These are phyloP conservation scores for Colletotrichum trifolii DNA, from an alignment of 2,329 filamentous ascomycete species.

Conservation along the genomic window DNA sequence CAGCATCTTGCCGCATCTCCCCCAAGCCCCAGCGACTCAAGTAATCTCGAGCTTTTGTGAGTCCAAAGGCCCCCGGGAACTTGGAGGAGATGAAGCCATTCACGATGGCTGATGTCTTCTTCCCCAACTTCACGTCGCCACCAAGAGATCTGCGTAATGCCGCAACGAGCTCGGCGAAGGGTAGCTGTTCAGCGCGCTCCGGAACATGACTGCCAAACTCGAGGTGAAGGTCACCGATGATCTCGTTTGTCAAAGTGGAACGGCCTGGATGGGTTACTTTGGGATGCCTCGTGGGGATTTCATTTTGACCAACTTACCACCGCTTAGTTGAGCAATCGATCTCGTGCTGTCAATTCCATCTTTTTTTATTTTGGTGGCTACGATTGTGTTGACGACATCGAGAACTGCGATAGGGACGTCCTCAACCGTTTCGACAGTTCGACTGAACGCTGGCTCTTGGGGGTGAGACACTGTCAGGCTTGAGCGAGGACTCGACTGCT, in stretches of 20 bases:
- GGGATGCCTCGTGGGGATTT: neutral
- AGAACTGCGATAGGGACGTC: too few species aligned
- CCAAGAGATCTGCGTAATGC: slow-evolving; percentile 68
- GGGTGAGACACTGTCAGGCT: too few species aligned
- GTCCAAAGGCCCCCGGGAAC: slow-evolving; percentile 99
- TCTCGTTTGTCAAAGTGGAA: slow-evolving; percentile 98
- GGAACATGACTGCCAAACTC: slow-evolving; percentile 93
- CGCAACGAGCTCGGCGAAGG: slow-evolving; percentile 77
- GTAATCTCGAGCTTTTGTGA: slow-evolving; percentile 93
- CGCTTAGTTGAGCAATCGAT: slow-evolving; percentile 97
- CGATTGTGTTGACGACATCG: too few species aligned
- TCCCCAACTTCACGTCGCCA: slow-evolving; percentile 90
- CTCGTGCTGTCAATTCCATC: slow-evolving; percentile 90
- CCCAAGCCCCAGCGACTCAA: slow-evolving; percentile 90
- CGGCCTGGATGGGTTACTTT: slow-evolving; percentile 74
- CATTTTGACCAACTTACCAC: slow-evolving; percentile 70
- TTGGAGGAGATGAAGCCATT: slow-evolving; percentile 96
- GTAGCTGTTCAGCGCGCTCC: slow-evolving; percentile 97
- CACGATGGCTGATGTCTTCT: slow-evolving; percentile 91
- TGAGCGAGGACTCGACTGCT: too few species aligned
- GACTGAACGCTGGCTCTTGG: too few species aligned
- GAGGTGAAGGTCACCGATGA: slow-evolving; percentile 95
- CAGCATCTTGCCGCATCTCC: slow-evolving; percentile 88
- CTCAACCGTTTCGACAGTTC: too few species aligned
- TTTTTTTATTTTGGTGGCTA: slow-evolving; percentile 98